phyloP scores from a whole-genome alignment of 352 stramenopile genomes.

The Phytophthora crassamura region DNA sequence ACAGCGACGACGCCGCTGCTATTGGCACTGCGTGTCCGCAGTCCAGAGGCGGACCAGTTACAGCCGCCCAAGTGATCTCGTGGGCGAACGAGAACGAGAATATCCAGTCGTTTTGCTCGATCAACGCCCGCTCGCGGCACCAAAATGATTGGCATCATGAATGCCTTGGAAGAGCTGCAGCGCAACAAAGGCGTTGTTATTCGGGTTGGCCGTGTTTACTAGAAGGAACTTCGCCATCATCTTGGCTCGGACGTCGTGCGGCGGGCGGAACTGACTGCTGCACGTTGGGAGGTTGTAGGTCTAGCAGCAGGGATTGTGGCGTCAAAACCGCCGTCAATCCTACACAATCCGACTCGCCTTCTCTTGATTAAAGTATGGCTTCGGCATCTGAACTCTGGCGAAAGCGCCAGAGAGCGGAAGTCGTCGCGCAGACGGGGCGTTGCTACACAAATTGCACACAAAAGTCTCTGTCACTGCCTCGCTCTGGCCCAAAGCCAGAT shows the following conservation, averaged over 20 bases:
- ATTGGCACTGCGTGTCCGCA: not conserved
- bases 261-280: constrained; percentile 16
- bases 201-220: not conserved
- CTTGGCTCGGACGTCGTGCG: constrained; percentile 24
- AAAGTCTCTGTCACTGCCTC: not conserved
- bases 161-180: constrained; percentile 26
- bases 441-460: constrained; percentile 18
- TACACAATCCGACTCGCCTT: not conserved
- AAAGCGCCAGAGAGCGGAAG: constrained; percentile 30
- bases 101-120: constrained; percentile 37
- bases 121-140: constrained; percentile 19
- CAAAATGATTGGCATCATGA: constrained; percentile 21
- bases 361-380: constrained; percentile 19
- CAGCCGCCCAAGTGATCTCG: constrained; percentile 14
- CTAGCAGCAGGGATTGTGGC: constrained; percentile 11
- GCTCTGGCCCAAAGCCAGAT: constrained; percentile 30
- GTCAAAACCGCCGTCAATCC: constrained; percentile 11
- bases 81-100: constrained; percentile 20
- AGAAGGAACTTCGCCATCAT: not conserved
- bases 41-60: constrained; percentile 5
- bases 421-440: constrained; percentile 21
- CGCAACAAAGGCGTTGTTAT: constrained; percentile 18
- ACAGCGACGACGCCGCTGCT: not conserved
- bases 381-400: constrained; percentile 17
- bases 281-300: constrained; percentile 8